Conservation (phyloP, 331 rosid genomes). For the Arachis monticola region DNA sequence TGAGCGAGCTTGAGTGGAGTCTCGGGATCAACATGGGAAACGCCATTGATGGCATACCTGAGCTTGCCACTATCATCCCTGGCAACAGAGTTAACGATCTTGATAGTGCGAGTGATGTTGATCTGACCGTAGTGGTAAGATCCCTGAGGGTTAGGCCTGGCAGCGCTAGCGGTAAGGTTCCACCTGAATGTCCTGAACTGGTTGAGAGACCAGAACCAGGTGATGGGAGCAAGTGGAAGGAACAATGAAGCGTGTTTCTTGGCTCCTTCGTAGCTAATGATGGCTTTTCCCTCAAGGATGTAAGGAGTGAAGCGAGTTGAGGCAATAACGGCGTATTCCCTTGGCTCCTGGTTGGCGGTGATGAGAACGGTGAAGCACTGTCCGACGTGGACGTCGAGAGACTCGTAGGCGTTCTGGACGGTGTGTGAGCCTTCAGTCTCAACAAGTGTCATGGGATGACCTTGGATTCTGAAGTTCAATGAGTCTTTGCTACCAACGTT, state of each 20-base stretch:
- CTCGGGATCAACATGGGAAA: no score
- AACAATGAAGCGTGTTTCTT: no score
- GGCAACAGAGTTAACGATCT: constrained; percentile 45
- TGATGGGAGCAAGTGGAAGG: no score
- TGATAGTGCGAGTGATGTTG: constrained; percentile 82
- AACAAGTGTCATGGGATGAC: constrained; percentile 50
- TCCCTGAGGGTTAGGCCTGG: constrained; percentile 91
- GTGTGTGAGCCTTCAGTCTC: constrained; percentile 83
- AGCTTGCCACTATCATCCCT: constrained; percentile 34
- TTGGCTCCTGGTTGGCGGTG: no score
- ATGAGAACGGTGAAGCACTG: constrained; percentile 49
- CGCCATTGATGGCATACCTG: no score
- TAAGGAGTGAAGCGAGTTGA: no score
- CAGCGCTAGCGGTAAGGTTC: constrained; percentile 86
- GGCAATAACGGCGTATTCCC: no score
- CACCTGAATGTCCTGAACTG: constrained; percentile 12
- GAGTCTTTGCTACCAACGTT: no score
- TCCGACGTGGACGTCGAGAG: constrained; percentile 76
- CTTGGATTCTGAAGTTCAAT: constrained; percentile 39
- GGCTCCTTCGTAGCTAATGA: no score
- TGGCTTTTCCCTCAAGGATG: no score
- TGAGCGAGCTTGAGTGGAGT: no score
- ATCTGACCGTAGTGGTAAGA: constrained; percentile 79
- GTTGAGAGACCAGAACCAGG: no score
- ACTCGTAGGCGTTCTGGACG: constrained; percentile 63